Conservation (phyloP, 257 asterid genomes). For the Ilex aquifolium region DNA sequence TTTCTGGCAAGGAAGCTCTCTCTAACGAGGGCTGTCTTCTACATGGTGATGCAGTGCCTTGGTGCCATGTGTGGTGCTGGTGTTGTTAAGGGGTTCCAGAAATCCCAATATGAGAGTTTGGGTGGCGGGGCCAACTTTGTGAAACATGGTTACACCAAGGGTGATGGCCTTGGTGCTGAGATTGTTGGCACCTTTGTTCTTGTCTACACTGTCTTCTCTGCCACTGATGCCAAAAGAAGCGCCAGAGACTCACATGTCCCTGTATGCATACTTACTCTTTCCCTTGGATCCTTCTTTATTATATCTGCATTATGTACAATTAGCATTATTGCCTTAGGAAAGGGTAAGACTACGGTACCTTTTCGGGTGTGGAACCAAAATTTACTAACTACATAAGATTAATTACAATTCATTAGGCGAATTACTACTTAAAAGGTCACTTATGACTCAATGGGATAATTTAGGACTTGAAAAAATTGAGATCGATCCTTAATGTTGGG, state of each 20-base stretch:
- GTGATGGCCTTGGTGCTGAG: constrained; percentile 48
- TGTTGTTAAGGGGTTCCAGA: constrained; percentile 41
- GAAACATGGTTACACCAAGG: constrained; percentile 38
- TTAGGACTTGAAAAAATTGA: no score
- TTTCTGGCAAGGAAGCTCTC: constrained; percentile 51
- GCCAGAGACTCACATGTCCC: constrained; percentile 55
- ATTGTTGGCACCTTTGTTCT: constrained; percentile 44
- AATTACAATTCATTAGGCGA: no score
- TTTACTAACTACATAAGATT: no score
- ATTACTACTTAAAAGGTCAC: no score
- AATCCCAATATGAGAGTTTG: constrained; percentile 20
- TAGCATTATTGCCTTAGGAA: no score
- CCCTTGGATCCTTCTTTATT: background rate
- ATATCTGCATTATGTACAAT: background rate
- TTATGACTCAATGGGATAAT: no score
- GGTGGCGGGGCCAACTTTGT: constrained; percentile 39
- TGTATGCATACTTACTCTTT: constrained; percentile 14
- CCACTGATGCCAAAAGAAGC: constrained; percentile 51
- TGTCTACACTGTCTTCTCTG: constrained; percentile 49
- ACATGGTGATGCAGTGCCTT: constrained; percentile 50
- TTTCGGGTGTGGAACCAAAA: no score
- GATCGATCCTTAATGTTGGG: no score
- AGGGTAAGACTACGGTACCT: no score
- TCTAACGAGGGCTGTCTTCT: constrained; percentile 39
- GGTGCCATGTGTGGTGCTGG: constrained; percentile 55